These are phyloP conservation scores for Cyclanthera cordifolia DNA, from an alignment of 306 rosid genomes.

Conservation along the genomic window DNA sequence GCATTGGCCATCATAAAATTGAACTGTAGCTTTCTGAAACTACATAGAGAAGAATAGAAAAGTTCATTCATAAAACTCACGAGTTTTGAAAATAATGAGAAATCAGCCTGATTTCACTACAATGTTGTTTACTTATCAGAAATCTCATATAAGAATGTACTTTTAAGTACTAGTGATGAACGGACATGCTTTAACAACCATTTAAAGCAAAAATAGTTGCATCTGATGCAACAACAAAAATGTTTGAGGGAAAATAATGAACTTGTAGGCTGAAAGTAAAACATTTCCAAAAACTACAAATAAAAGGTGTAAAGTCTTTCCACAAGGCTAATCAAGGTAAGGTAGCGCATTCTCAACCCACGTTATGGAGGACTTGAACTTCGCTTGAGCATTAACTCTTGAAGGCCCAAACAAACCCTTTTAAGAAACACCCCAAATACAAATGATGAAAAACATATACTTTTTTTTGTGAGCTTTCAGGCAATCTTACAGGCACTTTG, in stretches of 20 bases:
- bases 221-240: background rate
- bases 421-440: background rate
- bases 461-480: too few species aligned
- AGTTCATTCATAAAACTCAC: background rate
- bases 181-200: background rate
- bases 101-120: background rate
- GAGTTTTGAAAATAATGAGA: background rate
- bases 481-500: too few species aligned
- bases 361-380: background rate
- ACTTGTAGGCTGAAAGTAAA: background rate
- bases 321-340: background rate
- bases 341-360: constrained; percentile 1
- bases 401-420: background rate
- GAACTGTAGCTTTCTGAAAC: background rate
- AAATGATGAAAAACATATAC: background rate
- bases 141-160: background rate
- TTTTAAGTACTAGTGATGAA: background rate
- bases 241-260: background rate
- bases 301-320: background rate
- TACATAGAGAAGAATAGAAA: background rate
- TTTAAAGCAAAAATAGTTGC: background rate
- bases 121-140: background rate
- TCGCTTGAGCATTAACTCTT: background rate
- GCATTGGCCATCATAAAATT: background rate
- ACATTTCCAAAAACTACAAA: background rate